Percentiles rank a stretch among this genome's conserved stretches.
These are phyloP conservation scores for Saccharomycopsis schoenii DNA, from an alignment of 805 yeast genomes.

Conservation along the genomic window DNA sequence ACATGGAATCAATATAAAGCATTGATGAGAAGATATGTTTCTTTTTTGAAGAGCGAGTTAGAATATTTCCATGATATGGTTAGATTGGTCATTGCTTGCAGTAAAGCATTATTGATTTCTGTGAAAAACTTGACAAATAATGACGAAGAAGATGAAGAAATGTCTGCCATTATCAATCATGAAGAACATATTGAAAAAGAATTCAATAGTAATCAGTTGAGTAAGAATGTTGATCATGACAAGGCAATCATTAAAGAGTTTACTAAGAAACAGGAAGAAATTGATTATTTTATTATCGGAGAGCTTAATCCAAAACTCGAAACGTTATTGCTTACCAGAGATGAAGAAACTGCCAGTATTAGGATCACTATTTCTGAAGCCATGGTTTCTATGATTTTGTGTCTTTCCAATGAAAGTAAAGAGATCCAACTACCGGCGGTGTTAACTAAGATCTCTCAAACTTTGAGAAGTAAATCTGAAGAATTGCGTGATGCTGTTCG, in stretches of 20 bases:
- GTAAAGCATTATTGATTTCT: slow-evolving; percentile 34
- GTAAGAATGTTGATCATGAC: slow-evolving; percentile 11
- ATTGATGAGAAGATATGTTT: slow-evolving; percentile 56
- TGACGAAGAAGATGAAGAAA: background rate
- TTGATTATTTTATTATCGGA: slow-evolving; percentile 39
- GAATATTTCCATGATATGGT: slow-evolving; percentile 48
- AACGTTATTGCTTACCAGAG: slow-evolving; percentile 48
- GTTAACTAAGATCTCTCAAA: slow-evolving; percentile 80
- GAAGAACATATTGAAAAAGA: background rate
- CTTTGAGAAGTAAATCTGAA: slow-evolving; percentile 74
- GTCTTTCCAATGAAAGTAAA: slow-evolving; percentile 48
- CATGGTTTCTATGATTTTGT: slow-evolving; percentile 52
- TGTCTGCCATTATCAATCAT: background rate
- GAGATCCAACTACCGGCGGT: slow-evolving; percentile 66
- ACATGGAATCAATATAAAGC: slow-evolving; percentile 79
- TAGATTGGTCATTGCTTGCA: slow-evolving; percentile 42
- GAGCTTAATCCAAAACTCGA: slow-evolving; percentile 56
- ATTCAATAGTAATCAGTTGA: slow-evolving; percentile 3
- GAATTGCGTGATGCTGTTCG: slow-evolving; percentile 83
- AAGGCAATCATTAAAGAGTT: slow-evolving; percentile 25
- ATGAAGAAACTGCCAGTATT: slow-evolving; percentile 67
- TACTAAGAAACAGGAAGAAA: slow-evolving; percentile 28
- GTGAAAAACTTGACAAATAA: slow-evolving; percentile 17
- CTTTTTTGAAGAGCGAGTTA: slow-evolving; percentile 36
- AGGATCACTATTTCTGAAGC: slow-evolving; percentile 81